These are phyloP conservation scores for Dentipellis fragilis DNA, from an alignment of 768 basidiomycete species.

Conservation along the genomic window DNA sequence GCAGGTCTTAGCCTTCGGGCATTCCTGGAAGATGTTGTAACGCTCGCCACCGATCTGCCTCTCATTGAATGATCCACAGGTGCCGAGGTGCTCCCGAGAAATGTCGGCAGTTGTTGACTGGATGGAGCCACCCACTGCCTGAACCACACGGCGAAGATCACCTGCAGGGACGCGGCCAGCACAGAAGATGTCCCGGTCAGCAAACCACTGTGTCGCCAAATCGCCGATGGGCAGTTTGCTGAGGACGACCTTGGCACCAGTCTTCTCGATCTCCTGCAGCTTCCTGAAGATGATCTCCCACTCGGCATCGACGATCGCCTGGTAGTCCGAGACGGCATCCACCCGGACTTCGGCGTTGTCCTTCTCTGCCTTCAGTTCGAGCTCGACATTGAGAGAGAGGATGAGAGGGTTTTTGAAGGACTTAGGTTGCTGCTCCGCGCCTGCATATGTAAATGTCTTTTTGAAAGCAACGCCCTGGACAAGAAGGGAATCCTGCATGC, in stretches of 20 bases:
- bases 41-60: constrained; percentile 93
- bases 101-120: constrained; percentile 97
- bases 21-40: constrained; percentile 91
- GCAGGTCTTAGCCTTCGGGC: constrained; percentile 91
- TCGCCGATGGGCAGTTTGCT: constrained; percentile 98
- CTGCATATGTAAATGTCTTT: constrained; percentile 98
- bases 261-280: constrained; percentile 89
- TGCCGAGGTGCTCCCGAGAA: constrained; percentile 78
- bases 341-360: constrained; percentile 99
- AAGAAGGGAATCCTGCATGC: constrained; percentile 91
- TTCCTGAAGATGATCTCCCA: constrained; percentile 99
- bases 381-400: constrained; percentile 91
- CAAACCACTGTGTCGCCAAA: constrained; percentile 98
- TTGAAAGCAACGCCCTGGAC: constrained; percentile 94
- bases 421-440: constrained; percentile 98
- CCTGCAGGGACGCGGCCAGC: constrained; percentile 88
- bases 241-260: constrained; percentile 94
- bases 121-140: constrained; percentile 90
- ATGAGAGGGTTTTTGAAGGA: constrained; percentile 82
- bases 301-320: constrained; percentile 98
- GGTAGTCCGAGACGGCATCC: constrained; percentile 94
- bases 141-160: constrained; percentile 88
- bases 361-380: constrained; percentile 98
- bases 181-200: constrained; percentile 97
- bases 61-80: constrained; percentile 90